Base-by-base conservation (phyloP, 2,329 filamentous ascomycete species). In the Metarhizium robertsii region DNA sequence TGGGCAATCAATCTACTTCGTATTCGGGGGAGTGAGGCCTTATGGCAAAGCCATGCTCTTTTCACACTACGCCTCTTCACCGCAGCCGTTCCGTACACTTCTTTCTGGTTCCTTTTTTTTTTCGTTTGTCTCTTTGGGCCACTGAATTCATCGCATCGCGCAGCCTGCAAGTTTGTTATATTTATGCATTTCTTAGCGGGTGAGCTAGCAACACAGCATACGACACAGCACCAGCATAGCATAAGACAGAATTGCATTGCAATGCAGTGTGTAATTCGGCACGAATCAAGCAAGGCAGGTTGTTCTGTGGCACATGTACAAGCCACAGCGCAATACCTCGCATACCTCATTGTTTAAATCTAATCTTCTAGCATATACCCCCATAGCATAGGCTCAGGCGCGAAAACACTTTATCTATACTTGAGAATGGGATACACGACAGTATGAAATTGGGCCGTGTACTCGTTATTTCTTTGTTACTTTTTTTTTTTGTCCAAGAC, bases 311-410 rank as follows among this genome's bases (percentile, higher is more conserved):
- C 38, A 50, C 45, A 18, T 51, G 38, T 40, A 11, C 38, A 14
- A 5, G 38, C 11, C 38, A 11, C 42, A 45, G 18, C 10, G 43
- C 25, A 30, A 30, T 30, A 30, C 20, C 32, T 34, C 46, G 46
- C 51, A 54, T 46, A 54, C 57, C 45, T 49, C 54, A 51, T 58
- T 55, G 57, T 54, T 56, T 58, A 55, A 18, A 59, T 64, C 55
- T 59, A 68, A 61, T 62, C 60, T 66, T 68, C 61, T 64, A 67
- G 64, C 64, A 68, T 68, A 69, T 69, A 69, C 65, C 67, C 66
- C 53, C 46, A 60, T 66, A 66, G 62, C 67, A 69, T 66, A 66
- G 57, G 63, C 61, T 58, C 63, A 60, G 63, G 66, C 62, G 65
- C 60, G 61, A 32, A 46, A 29, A 36, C n/a, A 46, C 38, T 30